A percentile compares a stretch with the other conserved stretches of the same genome.
Evolutionary conservation across 306 rosid species (phyloP).

Genomic region (Acacia confusa): DNA sequence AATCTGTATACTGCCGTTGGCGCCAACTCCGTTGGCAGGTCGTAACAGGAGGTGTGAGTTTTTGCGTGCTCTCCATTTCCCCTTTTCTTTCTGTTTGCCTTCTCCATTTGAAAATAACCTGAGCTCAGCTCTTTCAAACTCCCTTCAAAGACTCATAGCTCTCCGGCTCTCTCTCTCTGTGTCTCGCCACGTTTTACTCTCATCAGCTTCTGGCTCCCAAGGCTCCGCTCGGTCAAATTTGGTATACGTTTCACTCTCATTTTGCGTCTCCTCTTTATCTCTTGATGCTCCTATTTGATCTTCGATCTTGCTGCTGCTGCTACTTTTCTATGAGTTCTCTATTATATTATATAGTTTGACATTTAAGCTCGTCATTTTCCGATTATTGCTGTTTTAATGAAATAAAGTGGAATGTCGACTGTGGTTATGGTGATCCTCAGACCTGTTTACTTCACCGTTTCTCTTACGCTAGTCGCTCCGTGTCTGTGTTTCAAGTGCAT

Average conservation of each 20-base stretch:
- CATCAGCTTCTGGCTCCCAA: slow-evolving; percentile 23
- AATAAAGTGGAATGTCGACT: not conserved
- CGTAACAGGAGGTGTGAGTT: too few species aligned
- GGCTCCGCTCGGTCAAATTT: slow-evolving; percentile 11
- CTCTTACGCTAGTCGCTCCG: not conserved
- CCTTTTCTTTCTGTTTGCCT: not conserved
- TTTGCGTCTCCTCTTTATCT: not conserved
- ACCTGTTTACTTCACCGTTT: not conserved
- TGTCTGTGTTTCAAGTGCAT: not conserved
- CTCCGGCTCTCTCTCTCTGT: not conserved
- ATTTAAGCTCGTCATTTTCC: not conserved
- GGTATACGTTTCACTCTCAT: not conserved
- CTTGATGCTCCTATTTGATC: not conserved
- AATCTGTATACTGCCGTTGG: not conserved
- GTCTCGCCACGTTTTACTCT: slow-evolving; percentile 2
- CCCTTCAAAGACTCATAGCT: not conserved
- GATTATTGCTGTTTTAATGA: not conserved
- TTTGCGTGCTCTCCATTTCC: not conserved
- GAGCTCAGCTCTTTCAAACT: not conserved
- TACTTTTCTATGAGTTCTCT: not conserved
- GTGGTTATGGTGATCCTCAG: not conserved
- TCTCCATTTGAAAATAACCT: not conserved
- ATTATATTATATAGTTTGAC: not conserved
- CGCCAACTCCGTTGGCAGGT: slow-evolving; percentile 14
- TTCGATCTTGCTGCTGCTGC: not conserved